phyloP scores from a whole-genome alignment of 2,329 filamentous ascomycete genomes.

The Arthrobotrys megalospora region DNA sequence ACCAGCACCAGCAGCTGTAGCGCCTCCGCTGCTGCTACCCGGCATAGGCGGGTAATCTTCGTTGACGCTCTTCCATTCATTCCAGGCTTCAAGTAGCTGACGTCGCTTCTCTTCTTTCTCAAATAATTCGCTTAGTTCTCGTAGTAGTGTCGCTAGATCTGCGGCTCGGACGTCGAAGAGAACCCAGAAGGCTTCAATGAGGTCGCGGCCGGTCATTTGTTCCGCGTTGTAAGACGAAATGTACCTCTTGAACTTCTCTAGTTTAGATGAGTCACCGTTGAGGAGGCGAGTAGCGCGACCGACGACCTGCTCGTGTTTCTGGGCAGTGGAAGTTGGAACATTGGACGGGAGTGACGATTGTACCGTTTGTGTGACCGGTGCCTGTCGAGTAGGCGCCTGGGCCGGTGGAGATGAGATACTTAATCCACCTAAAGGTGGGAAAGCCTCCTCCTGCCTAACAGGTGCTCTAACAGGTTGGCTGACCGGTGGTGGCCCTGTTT shows the following conservation, averaged over 20 bases:
- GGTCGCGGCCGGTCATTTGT: constrained; percentile 78
- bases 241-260: constrained; percentile 81
- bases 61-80: constrained; percentile 78
- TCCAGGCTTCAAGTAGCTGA: constrained; percentile 85
- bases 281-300: constrained; percentile 87
- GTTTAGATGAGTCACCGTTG: constrained; percentile 80
- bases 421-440: constrained; percentile 59
- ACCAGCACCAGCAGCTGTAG: constrained; percentile 69
- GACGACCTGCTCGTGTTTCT: constrained; percentile 83
- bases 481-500: constrained; percentile 35
- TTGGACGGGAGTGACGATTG: constrained; percentile 37
- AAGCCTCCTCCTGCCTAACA: constrained; percentile 46
- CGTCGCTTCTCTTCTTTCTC: constrained; percentile 84
- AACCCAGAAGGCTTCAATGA: constrained; percentile 78
- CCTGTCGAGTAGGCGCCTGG: constrained; percentile 2
- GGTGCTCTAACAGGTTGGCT: constrained; percentile 34
- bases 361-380: constrained; percentile 21
- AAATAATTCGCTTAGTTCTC: constrained; percentile 92
- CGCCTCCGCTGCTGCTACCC: constrained; percentile 65
- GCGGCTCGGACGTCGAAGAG: constrained; percentile 69
- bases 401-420: constrained; percentile 28
- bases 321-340: constrained; percentile 32
- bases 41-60: constrained; percentile 64
- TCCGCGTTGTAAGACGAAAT: constrained; percentile 84
- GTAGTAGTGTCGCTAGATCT: constrained; percentile 88